These are phyloP conservation scores for Mortierella sp. DNA, from an alignment of 371 early-diverging fungal genomes.

Conservation along the genomic window DNA sequence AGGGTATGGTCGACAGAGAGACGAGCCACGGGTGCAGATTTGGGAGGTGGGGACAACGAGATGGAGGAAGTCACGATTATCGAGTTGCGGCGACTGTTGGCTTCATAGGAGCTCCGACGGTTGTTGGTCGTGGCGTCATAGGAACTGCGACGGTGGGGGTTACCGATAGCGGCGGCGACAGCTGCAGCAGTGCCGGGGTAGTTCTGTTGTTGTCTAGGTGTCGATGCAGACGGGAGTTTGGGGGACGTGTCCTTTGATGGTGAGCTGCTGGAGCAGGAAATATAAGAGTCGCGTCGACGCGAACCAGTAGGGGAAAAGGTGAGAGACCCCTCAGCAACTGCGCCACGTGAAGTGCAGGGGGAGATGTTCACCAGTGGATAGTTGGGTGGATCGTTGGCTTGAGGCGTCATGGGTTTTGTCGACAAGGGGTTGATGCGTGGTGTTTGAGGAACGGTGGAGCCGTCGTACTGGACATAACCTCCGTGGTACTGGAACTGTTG, in stretches of 20 bases:
- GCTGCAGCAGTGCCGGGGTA: not conserved
- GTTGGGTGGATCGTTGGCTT: not conserved
- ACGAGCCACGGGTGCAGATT: not conserved
- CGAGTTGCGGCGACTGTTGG: slow-evolving; percentile 12
- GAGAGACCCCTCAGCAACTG: not conserved
- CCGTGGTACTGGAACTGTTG: slow-evolving; percentile 12
- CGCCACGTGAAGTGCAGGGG: not conserved
- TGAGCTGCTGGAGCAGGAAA: not conserved
- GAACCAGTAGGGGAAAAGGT: not conserved
- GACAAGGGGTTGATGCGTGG: slow-evolving; percentile 8
- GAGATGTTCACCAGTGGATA: not conserved
- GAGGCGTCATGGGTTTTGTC: slow-evolving; percentile 1
- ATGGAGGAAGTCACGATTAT: not conserved
- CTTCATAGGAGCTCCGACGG: slow-evolving; percentile 17
- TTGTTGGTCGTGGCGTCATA: slow-evolving; percentile 15
- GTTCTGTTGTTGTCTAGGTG: not conserved
- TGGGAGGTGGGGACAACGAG: not conserved
- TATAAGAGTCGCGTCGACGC: not conserved
- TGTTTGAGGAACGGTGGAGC: not conserved
- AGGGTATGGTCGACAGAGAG: slow-evolving; percentile 16
- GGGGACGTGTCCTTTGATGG: not conserved
- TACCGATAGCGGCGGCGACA: not conserved
- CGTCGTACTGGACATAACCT: not conserved
- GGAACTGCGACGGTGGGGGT: slow-evolving; percentile 21
- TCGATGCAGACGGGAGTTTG: not conserved